These are phyloP conservation scores for Jackrogersella minutella DNA, from an alignment of 495 filamentous ascomycete genomes.

Conservation along the genomic window DNA sequence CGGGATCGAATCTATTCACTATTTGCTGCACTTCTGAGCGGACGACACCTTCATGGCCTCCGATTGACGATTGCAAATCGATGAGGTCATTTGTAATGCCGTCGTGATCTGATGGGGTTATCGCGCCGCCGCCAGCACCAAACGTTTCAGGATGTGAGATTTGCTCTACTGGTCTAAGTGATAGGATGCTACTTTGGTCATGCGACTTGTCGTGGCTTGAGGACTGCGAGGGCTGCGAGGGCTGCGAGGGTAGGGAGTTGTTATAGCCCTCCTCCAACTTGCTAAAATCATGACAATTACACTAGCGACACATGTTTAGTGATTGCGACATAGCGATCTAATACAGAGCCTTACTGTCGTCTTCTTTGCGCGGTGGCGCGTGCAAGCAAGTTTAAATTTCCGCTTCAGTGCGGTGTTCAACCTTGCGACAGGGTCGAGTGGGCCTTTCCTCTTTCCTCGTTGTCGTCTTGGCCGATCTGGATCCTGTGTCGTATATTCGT, in stretches of 20 bases:
- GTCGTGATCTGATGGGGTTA: slow-evolving; percentile 24
- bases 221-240: neutral
- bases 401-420: slow-evolving; percentile 41
- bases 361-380: slow-evolving; percentile 37
- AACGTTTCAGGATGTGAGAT: slow-evolving; percentile 33
- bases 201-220: slow-evolving; percentile 16
- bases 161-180: slow-evolving; percentile 6
- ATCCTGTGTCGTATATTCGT: slow-evolving; percentile 14
- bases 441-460: slow-evolving; percentile 42
- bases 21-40: slow-evolving; percentile 25
- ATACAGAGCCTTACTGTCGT: slow-evolving; percentile 31
- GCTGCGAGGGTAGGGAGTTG: neutral
- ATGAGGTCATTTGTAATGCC: slow-evolving; percentile 7
- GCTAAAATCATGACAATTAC: slow-evolving; percentile 43
- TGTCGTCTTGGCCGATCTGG: slow-evolving; percentile 19
- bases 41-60: slow-evolving; percentile 7
- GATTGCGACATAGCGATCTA: neutral
- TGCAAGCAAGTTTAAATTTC: slow-evolving; percentile 41
- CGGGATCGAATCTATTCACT: slow-evolving; percentile 18
- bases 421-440: slow-evolving; percentile 31
- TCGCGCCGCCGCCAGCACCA: slow-evolving; percentile 33
- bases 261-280: slow-evolving; percentile 35
- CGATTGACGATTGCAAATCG: slow-evolving; percentile 8
- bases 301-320: slow-evolving; percentile 33
- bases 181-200: neutral